Percentiles rank a stretch among this genome's conserved stretches.
Evolutionary conservation across 345 rosid species (phyloP).

Genomic region (Hibiscus trionum): DNA sequence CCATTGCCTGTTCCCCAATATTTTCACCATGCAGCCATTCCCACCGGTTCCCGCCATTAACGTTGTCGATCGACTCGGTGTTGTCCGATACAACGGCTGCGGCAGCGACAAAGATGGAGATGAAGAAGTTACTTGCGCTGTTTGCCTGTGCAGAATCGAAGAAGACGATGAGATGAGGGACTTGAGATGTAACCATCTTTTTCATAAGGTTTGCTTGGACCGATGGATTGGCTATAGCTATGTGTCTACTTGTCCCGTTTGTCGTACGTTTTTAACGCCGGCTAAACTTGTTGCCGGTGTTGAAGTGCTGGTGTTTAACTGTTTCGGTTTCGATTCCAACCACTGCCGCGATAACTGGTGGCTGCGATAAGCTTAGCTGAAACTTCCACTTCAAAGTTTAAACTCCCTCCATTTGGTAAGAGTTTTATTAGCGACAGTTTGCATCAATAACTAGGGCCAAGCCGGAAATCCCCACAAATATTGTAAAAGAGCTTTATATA

Average conservation of each 20-base stretch:
- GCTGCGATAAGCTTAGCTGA: constrained; percentile 18
- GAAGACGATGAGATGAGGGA: constrained; percentile 26
- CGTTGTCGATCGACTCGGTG: not conserved
- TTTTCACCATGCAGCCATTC: not conserved
- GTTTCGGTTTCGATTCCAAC: not conserved
- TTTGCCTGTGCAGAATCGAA: constrained; percentile 21
- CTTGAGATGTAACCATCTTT: constrained; percentile 30
- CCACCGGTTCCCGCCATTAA: not conserved
- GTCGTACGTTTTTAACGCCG: constrained; percentile 20
- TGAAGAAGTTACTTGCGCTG: constrained; percentile 13
- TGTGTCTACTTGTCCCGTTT: constrained; percentile 29
- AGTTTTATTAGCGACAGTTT: not conserved
- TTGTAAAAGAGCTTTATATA: no score
- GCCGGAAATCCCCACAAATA: no score
- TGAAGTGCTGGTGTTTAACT: constrained; percentile 12
- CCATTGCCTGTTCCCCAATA: not conserved
- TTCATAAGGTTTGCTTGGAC: constrained; percentile 35
- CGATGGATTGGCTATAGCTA: constrained; percentile 16
- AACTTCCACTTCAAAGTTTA: not conserved
- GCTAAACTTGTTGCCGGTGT: not conserved
- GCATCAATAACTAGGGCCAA: not conserved
- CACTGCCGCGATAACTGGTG: constrained; percentile 25
- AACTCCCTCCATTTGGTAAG: not conserved
- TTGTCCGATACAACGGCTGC: not conserved
- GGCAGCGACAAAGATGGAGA: not conserved